Base-by-base conservation (phyloP, 805 yeast species). In the Candida silvicultrix region DNA sequence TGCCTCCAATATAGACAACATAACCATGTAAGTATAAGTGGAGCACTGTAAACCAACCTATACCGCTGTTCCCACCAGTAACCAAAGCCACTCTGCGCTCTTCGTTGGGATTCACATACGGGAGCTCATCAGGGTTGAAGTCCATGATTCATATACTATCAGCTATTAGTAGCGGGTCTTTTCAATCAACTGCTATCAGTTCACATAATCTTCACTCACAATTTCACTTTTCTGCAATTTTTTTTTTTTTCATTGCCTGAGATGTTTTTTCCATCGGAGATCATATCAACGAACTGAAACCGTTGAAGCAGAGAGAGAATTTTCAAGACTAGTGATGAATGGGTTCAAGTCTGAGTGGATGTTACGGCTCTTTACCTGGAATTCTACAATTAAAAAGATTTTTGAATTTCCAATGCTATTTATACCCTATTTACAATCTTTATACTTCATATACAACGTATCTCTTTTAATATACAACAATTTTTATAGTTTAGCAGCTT, bases 11-110 rank as follows among this genome's bases (percentile, higher is more conserved):
- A 56, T 85, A 86, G 5, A 86, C 80, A 9, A 71, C 68, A 59
- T 76, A 83, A 0, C 95, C 95, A 62, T 85, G 94, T 45, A 84
- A 65, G 56, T 82, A 84, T 12, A 86, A 69, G 56, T 85, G 88
- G 21, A 85, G 66, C 11, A 80, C 85, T 0, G 89, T 80, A 56
- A 71, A 83, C 70, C 75, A 85, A 10, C 95, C 95, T 16, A 85
- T 75, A 0, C 94, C 94, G 49, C 83, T 74, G 55, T 81, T 83
- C 5, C 90, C 92, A 2, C 92, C 92, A 0, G 92, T 81, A 22
- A 86, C 78, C 12, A 86, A 64, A 5, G 85, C 87, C 6, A 83
- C 79, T 48, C 80, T 70, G 44, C 84, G 69, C 35, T 74, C 79
- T 8, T 50, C 49, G 0, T 52, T 48, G 1, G 88, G 87, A 53